Evolutionary conservation across 2,329 filamentous ascomycete species (phyloP), one percentile per base, ranked within the genome.

Genomic region (Neoascochyta sp.): DNA sequence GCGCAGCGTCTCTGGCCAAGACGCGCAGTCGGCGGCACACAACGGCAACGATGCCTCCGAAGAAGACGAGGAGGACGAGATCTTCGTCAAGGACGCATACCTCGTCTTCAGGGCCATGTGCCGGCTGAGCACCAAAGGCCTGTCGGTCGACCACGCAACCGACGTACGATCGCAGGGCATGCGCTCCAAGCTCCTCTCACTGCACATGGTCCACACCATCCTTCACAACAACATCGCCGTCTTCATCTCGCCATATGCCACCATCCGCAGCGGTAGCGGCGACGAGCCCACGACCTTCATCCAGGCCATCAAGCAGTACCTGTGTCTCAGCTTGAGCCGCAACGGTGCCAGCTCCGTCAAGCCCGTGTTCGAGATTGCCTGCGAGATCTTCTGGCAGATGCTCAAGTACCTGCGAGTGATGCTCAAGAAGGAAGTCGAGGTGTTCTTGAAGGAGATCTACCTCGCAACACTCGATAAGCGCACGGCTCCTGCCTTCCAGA

Each of bases 381-480:
- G 86, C 52, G 92, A 98, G 62, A 94, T 96, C 16, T 98, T 98
- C 61, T 98, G 89, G 88, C 73, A 96, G 35, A 95, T 95, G 82
- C 68, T 95, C 23, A 94, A 93, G 60, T 83, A 87, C 51, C 84
- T 98, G 78, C 80, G 93, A 39, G 83, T 92, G 3, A 83, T 89
- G 41, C 84, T 98, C 65, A 98, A 98, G 80, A 94, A 95, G 76
- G 92, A 98, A 59, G 85, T 98, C 32, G 92, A 96, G 62, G 90
- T 98, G 0, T 96, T 98, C 57, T 66, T 98, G 36, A 96, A 96
- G 59, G 92, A 98, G 57, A 93, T 98, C 16, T 98, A 98, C 57
- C 70, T 98, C 4, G 83, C 89, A 1, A 86, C 96, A 22, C 69
- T 98, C 20, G 90, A 95, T 27, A 85, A 90, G 61, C 80, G 83